phyloP scores from a whole-genome alignment of 2,329 filamentous ascomycete species.

The Trichocomaceae sp. region DNA sequence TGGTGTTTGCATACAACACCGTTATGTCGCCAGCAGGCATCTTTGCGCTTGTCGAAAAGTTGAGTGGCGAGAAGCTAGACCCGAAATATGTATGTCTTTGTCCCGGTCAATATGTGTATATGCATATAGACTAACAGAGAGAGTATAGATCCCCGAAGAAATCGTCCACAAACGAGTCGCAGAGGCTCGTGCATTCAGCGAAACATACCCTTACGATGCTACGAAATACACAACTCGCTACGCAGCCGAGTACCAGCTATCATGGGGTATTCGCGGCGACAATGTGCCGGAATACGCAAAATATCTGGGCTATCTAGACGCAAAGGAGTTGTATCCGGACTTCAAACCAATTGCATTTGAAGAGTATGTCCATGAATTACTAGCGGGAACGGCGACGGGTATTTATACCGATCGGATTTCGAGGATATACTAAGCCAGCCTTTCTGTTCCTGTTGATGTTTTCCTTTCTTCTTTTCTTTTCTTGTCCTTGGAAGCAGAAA shows the following conservation, averaged over 20 bases:
- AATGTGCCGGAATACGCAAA: slow-evolving; percentile 42
- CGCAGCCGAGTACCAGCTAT: slow-evolving; percentile 32
- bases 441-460: neutral
- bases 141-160: slow-evolving; percentile 10
- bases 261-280: slow-evolving; percentile 41
- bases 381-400: slow-evolving; percentile 28
- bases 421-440: slow-evolving; percentile 10
- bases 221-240: slow-evolving; percentile 10
- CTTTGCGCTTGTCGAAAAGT: slow-evolving; percentile 33
- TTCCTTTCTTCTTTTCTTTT: neutral
- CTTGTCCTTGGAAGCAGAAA: neutral
- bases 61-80: slow-evolving; percentile 39
- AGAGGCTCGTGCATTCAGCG: slow-evolving; percentile 8
- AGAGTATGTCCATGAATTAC: slow-evolving; percentile 28
- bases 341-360: slow-evolving; percentile 30
- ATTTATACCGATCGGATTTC: slow-evolving; percentile 15
- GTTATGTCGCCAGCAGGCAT: slow-evolving; percentile 37
- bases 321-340: slow-evolving; percentile 46
- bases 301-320: slow-evolving; percentile 47
- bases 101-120: neutral
- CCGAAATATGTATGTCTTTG: slow-evolving; percentile 19
- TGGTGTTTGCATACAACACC: slow-evolving; percentile 41
- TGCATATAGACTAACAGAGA: neutral
- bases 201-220: slow-evolving; percentile 12
- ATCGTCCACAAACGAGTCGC: slow-evolving; percentile 7